phyloP scores from a whole-genome alignment of 805 yeast genomes.

The Sugiyamaella valdiviana region DNA sequence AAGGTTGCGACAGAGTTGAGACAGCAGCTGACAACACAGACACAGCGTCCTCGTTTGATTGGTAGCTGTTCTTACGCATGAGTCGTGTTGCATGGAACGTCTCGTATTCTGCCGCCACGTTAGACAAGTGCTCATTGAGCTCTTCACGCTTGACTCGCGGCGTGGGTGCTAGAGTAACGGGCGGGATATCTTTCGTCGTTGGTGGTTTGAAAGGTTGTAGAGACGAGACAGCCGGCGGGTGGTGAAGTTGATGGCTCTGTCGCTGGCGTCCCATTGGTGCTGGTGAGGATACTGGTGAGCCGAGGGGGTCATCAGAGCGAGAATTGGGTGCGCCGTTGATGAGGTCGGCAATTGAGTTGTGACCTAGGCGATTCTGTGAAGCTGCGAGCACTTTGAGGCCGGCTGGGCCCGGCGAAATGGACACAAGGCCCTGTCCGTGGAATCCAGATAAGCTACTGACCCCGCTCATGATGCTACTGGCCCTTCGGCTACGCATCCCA shows the following conservation, averaged over 20 bases:
- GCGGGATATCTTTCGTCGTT: conserved; percentile 77
- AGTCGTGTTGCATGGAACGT: conserved; percentile 16
- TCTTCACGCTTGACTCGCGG: conserved; percentile 39
- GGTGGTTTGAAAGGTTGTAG: conserved; percentile 42
- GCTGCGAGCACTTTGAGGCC: conserved; percentile 38
- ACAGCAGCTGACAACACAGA: conserved; percentile 12
- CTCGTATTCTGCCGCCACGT: conserved; percentile 41
- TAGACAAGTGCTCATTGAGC: conserved; percentile 40
- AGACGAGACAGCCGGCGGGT: conserved; percentile 35
- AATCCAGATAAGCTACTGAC: conserved; percentile 6
- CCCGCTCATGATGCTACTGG: conserved; percentile 14
- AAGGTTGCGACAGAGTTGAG: neutral
- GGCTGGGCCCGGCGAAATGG: conserved; percentile 12
- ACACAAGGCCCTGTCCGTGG: conserved; percentile 1
- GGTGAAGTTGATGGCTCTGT: neutral
- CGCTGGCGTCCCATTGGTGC: conserved; percentile 18
- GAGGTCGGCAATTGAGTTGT: conserved; percentile 71
- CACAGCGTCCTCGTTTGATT: conserved; percentile 9
- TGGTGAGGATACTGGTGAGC: conserved; percentile 4
- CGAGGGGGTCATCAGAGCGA: conserved; percentile 5
- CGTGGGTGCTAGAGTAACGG: conserved; percentile 55
- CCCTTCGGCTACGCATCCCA: conserved; percentile 2
- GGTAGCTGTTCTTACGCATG: neutral
- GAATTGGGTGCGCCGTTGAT: conserved; percentile 40
- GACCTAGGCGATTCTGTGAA: conserved; percentile 52